Evolutionary conservation across 371 early-diverging fungal genomes (phyloP).

Genomic region (Batrachochytrium dendrobatidis): DNA sequence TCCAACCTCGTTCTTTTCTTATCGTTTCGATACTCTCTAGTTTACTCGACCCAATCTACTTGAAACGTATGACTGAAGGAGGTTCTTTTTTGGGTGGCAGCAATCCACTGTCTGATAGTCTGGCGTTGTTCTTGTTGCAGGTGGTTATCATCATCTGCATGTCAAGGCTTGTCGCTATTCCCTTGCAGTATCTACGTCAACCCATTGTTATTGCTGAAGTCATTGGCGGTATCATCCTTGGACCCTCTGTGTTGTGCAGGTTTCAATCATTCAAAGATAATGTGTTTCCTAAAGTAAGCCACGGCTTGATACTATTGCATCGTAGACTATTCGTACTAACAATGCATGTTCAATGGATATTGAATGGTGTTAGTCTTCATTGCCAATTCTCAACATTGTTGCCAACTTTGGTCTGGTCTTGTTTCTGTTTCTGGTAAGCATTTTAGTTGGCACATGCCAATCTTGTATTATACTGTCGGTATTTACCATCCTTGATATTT

Average conservation of each 20-base stretch:
- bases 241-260: constrained; percentile 30
- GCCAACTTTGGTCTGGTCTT: constrained; percentile 85
- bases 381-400: constrained; percentile 65
- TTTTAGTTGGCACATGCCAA: background rate
- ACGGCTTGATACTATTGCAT: background rate
- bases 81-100: constrained; percentile 17
- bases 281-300: constrained; percentile 28
- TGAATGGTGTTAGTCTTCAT: constrained; percentile 16
- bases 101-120: constrained; percentile 17
- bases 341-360: background rate
- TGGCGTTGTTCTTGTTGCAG: constrained; percentile 33
- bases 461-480: background rate
- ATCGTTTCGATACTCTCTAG: no score
- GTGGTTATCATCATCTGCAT: constrained; percentile 25
- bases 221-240: constrained; percentile 40
- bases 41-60: no score
- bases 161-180: constrained; percentile 20
- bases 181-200: constrained; percentile 28
- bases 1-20: no score
- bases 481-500: background rate
- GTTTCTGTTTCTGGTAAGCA: constrained; percentile 82
- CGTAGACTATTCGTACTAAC: background rate
- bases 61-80: background rate
- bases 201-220: constrained; percentile 43
- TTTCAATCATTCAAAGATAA: constrained; percentile 23